A percentile compares a stretch with the other conserved stretches of the same genome.
phyloP scores from a whole-genome alignment of 2,329 filamentous ascomycete genomes.

The Colletotrichum endophyticum region DNA sequence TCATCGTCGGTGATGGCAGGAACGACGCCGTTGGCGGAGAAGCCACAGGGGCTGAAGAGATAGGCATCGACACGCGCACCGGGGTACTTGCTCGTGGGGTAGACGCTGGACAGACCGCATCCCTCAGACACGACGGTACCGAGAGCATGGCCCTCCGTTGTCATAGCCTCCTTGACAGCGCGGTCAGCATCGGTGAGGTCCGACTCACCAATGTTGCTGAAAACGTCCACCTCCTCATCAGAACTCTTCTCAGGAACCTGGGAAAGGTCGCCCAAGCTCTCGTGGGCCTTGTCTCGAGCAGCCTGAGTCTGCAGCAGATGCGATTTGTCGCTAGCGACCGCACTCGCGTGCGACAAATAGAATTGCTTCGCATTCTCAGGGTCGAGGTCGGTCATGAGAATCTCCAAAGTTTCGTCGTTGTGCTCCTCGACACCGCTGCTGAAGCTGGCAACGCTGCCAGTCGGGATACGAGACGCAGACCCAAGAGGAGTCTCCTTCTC shows the following conservation, averaged over 20 bases:
- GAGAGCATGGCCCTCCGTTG: conserved; percentile 91
- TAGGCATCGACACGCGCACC: conserved; percentile 95
- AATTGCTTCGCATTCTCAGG: conserved; percentile 73
- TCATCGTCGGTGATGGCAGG: conserved; percentile 71
- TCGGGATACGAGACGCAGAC: conserved; percentile 58
- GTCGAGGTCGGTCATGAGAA: conserved; percentile 76
- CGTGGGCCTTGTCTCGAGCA: conserved; percentile 63
- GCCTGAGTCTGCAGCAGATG: conserved; percentile 67
- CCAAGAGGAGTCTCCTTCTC: conserved; percentile 28
- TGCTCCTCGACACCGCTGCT: conserved; percentile 43
- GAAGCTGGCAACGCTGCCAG: conserved; percentile 44
- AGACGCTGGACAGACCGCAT: conserved; percentile 89
- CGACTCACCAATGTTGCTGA: conserved; percentile 67
- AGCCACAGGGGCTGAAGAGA: conserved; percentile 94
- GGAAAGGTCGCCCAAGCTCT: conserved; percentile 64
- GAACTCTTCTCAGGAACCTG: conserved; percentile 37
- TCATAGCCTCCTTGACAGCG: conserved; percentile 73
- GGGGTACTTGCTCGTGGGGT: conserved; percentile 84
- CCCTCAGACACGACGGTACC: conserved; percentile 90
- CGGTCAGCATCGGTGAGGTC: conserved; percentile 63
- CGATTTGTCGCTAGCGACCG: conserved; percentile 83
- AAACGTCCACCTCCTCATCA: conserved; percentile 75
- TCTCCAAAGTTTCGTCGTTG: conserved; percentile 78
- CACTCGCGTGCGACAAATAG: conserved; percentile 77
- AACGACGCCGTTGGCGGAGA: conserved; percentile 95